These are phyloP conservation scores for Musa acuminata DNA, from an alignment of 176 grass and related monocot genomes.

Conservation along the genomic window DNA sequence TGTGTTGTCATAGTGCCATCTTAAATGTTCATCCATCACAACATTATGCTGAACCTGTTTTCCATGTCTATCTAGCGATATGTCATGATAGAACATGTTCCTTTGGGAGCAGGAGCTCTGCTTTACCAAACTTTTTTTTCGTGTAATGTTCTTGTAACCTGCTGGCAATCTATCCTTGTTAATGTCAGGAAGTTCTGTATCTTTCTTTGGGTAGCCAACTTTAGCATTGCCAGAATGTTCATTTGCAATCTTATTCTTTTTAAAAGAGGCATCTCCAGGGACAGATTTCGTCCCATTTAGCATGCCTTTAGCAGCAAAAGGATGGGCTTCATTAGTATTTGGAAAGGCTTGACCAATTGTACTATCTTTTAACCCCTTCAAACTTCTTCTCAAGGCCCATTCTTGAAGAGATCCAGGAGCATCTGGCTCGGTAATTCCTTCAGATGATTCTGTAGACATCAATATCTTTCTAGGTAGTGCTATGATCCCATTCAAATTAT, in stretches of 20 bases:
- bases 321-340: slow-evolving; percentile 27
- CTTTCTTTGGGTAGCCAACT: slow-evolving; percentile 34
- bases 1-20: slow-evolving; percentile 42
- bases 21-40: slow-evolving; percentile 57
- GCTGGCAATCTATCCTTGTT: slow-evolving; percentile 37
- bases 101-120: slow-evolving; percentile 23
- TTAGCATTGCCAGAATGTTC: slow-evolving; percentile 27
- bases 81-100: slow-evolving; percentile 29
- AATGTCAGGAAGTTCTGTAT: slow-evolving; percentile 12
- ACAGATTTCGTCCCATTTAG: slow-evolving; percentile 32
- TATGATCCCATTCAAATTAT: slow-evolving; percentile 34
- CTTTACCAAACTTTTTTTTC: slow-evolving; percentile 41
- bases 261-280: slow-evolving; percentile 34
- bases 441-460: slow-evolving; percentile 27
- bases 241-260: slow-evolving; percentile 25
- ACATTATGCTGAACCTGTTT: slow-evolving; percentile 62
- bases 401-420: slow-evolving; percentile 13
- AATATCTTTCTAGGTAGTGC: slow-evolving; percentile 33
- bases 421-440: slow-evolving; percentile 13
- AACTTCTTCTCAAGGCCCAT: slow-evolving; percentile 30
- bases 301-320: slow-evolving; percentile 39
- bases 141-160: slow-evolving; percentile 32
- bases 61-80: slow-evolving; percentile 36
- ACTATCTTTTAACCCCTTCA: slow-evolving; percentile 20
- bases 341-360: slow-evolving; percentile 8